phyloP scores from a whole-genome alignment of 108 stramenopile species.

The Phaeodactylum tricornutum region DNA sequence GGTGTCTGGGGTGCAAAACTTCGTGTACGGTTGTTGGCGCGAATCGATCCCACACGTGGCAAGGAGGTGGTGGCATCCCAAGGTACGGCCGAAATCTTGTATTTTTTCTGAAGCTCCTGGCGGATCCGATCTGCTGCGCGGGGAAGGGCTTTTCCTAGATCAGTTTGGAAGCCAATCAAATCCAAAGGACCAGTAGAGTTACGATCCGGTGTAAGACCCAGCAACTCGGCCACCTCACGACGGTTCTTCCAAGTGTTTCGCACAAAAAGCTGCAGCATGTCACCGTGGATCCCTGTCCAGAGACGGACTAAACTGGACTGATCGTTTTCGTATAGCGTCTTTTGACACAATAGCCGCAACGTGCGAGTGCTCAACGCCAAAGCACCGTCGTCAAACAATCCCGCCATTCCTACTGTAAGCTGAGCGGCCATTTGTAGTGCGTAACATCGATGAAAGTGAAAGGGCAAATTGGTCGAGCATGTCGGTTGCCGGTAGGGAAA shows the following conservation, averaged over 20 bases:
- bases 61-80: not conserved
- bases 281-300: not conserved
- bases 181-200: not conserved
- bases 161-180: not conserved
- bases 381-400: no score
- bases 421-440: not conserved
- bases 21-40: no score
- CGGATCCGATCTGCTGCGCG: no score
- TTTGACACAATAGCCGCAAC: not conserved
- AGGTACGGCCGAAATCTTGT: not conserved
- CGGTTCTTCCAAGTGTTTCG: not conserved
- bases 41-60: not conserved
- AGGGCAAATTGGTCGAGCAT: slow-evolving; percentile 1
- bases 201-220: not conserved
- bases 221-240: not conserved
- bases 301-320: not conserved
- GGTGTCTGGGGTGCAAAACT: no score
- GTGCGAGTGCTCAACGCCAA: not conserved
- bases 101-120: not conserved
- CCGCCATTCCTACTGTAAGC: no score
- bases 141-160: not conserved
- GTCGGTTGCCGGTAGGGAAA: no score
- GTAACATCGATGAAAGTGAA: not conserved
- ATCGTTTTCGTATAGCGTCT: not conserved
- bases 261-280: not conserved